Conservation (phyloP, 2,329 filamentous ascomycete genomes). For the Simplicillium aogashimaense region DNA sequence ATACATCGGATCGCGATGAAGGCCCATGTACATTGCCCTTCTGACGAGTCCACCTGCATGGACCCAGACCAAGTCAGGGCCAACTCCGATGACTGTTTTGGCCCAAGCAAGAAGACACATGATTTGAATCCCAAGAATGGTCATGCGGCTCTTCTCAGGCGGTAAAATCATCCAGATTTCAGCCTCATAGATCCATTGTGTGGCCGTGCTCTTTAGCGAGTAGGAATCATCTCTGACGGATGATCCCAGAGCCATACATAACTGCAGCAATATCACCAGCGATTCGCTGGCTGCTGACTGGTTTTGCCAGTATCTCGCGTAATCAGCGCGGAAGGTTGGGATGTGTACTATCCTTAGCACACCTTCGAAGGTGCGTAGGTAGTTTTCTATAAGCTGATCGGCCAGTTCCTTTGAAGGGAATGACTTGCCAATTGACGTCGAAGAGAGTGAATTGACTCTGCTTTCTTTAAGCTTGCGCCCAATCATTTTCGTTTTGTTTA, state of each 20-base stretch:
- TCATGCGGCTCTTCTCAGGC: slow-evolving; percentile 37
- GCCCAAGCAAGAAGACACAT: slow-evolving; percentile 41
- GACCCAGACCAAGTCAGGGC: slow-evolving; percentile 42
- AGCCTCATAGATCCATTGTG: slow-evolving; percentile 42
- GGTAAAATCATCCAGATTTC: slow-evolving; percentile 39
- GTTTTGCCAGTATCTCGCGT: slow-evolving; percentile 37
- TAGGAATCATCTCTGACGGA: slow-evolving; percentile 35
- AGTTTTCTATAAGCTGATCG: slow-evolving; percentile 40
- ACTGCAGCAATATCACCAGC: slow-evolving; percentile 43
- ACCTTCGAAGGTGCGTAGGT: slow-evolving; percentile 46
- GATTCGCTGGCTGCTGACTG: slow-evolving; percentile 25
- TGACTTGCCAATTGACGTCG: slow-evolving; percentile 25
- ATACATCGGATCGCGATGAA: slow-evolving; percentile 45
- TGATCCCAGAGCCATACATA: slow-evolving; percentile 41
- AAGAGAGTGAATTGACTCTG: slow-evolving; percentile 23
- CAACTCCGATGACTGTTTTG: slow-evolving; percentile 34
- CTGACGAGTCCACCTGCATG: slow-evolving; percentile 39
- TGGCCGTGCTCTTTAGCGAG: slow-evolving; percentile 29
- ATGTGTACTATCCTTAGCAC: slow-evolving; percentile 47
- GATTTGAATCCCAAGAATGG: slow-evolving; percentile 37
- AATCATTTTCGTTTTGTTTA: slow-evolving; percentile 30
- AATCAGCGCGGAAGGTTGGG: slow-evolving; percentile 45
- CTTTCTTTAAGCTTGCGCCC: slow-evolving; percentile 30
- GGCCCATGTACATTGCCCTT: slow-evolving; percentile 46
- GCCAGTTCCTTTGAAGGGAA: slow-evolving; percentile 29